Evolutionary conservation across 2,329 filamentous ascomycete species (phyloP), one percentile per base, ranked within the genome.

Genomic region (Coleophoma crateriformis): DNA sequence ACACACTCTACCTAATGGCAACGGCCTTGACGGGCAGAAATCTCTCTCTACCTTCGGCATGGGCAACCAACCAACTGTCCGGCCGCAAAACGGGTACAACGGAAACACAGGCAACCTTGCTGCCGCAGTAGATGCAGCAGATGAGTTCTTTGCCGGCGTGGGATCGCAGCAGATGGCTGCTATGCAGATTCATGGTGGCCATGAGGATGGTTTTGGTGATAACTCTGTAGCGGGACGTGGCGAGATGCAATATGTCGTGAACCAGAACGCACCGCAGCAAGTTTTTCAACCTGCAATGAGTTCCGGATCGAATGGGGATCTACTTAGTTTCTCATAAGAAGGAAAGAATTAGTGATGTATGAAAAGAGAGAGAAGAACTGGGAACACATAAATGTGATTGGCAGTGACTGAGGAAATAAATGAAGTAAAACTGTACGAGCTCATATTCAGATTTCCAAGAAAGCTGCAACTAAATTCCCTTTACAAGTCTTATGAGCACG

Each of bases 141-240:
- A 96, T 63, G 82, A 85, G 14, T 96, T 96, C 69, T 97, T 96
- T 68, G 84, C 87, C 14, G 86, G 83, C 41, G 75, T 90, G n/a
- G 84, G 85, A 1, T 80, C 73, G 51, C 81, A 85, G 65, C 84
- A 88, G 64, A 87, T 90, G 84, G 82, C 81, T 4, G 77, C 80
- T 14, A 81, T 91, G 79, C 76, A 78, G 50, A 75, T 90, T 50
- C 78, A 81, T 55, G 81, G 85, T 58, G 72, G 65, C 43, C 74
- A 76, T 49, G 74, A 82, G 42, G 84, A 85, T 58, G 80, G 80
- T 13, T 85, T 85, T 63, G 82, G 82, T 17, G 82, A 81, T 45
- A 63, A 61, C 49, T 63, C 64, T 4, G 55, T 53, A 4, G 77
- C 75, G 33, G 75, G 73, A 19, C 75, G 73, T 43, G 71, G 71